Base-by-base conservation (phyloP, 345 rosid genomes). In the Salix koriyanagi region DNA sequence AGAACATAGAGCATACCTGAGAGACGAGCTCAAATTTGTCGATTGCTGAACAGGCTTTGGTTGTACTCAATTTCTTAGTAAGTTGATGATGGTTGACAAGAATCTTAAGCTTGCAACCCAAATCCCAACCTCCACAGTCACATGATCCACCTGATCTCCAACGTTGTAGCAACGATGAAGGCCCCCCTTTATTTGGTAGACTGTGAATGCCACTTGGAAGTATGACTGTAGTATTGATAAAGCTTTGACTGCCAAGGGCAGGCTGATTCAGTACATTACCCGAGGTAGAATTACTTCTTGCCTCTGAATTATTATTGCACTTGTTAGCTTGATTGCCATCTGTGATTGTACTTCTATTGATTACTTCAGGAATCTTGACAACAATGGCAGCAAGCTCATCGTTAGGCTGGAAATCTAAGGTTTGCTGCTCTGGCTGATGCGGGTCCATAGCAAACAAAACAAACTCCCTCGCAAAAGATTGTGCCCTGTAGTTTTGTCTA, bases 111-210 rank as follows among this genome's bases (percentile, higher is more conserved):
- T 89, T 83, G 84, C 98, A 96, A 28, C 94, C 94, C 80, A 91
- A 80, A 79, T 96, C 99, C 99, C 99, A 96, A 74, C 98, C 99
- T 77, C 98, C 99, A 77, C 99, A 96, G 77, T 96, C 98, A 73
- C 99, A 96, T 73, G 93, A 85, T 18, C 99, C 99, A 71, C 97
- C 98, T 54, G 97, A 85, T 78, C 83, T 89, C 99, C 98, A 96
- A 4, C 98, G 89, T 62, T 96, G 92, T 71, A 93, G 87, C 84
- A 96, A 73, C 8, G 99, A 90, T 13, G 96, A 91, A 71, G 98
- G 99, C 30, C 89, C 97, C 69, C 97, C 97, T 76, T 87, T 90
- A 80, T 87, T 89, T 46, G 98, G 97, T 60, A 96, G 86, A 77
- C 94, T 84, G 75, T 96, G 99, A 69, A 84, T 76, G 14, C 94